These are phyloP conservation scores for Alternaria longipes DNA, from an alignment of 2,329 filamentous ascomycete genomes.

Conservation along the genomic window DNA sequence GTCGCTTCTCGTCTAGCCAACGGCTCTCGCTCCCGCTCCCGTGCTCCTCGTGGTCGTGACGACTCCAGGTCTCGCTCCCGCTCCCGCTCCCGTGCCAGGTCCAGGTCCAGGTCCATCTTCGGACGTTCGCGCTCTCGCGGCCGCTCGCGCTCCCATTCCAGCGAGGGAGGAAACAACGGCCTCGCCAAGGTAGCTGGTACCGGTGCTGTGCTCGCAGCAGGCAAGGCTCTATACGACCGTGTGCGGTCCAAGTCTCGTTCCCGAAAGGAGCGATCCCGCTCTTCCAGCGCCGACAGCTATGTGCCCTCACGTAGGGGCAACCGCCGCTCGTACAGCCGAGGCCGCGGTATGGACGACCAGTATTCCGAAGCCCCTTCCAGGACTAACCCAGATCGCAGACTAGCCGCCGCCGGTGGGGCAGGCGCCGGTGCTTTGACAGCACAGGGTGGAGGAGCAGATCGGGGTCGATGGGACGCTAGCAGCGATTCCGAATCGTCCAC, in stretches of 20 bases:
- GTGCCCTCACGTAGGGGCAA: conserved; percentile 59
- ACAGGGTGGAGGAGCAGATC: conserved; percentile 29
- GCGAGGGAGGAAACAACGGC: conserved; percentile 57
- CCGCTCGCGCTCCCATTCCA: conserved; percentile 54
- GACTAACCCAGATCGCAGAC: conserved; percentile 51
- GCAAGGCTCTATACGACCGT: conserved; percentile 64
- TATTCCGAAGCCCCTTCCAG: conserved; percentile 48
- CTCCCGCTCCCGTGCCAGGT: conserved; percentile 67
- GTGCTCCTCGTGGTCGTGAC: conserved; percentile 50
- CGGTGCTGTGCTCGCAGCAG: conserved; percentile 60
- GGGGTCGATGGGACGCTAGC: conserved; percentile 34
- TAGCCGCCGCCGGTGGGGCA: conserved; percentile 48
- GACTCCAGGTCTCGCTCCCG: conserved; percentile 48
- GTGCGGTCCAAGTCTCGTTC: conserved; percentile 64
- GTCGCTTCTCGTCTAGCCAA: conserved; percentile 87
- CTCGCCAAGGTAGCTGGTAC: conserved; percentile 60
- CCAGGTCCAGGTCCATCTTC: conserved; percentile 58
- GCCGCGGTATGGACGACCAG: conserved; percentile 57
- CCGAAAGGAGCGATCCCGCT: conserved; percentile 51
- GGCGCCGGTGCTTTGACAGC: conserved; percentile 49
- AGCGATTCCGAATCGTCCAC: conserved; percentile 62
- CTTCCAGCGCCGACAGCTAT: conserved; percentile 60
- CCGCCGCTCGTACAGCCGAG: conserved; percentile 50
- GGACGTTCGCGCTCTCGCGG: conserved; percentile 56
- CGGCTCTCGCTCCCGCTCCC: conserved; percentile 73